Percentiles rank a stretch among this genome's conserved stretches.
These are phyloP conservation scores for Sporothrix brasiliensis DNA, from an alignment of 2,329 filamentous ascomycete genomes.

Conservation along the genomic window DNA sequence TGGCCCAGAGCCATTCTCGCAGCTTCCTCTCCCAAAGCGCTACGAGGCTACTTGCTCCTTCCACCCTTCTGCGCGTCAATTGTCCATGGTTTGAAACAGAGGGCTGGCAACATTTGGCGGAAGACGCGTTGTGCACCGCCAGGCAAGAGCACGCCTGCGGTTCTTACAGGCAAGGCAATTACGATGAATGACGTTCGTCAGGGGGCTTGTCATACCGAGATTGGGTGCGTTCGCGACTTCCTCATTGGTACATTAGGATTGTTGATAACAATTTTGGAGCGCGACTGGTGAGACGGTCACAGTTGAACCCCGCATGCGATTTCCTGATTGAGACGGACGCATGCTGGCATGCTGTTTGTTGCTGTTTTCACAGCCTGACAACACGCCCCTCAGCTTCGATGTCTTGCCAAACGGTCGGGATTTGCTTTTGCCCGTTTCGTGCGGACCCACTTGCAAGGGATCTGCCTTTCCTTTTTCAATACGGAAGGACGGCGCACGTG, in stretches of 20 bases:
- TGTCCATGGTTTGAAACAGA: background rate
- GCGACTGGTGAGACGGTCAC: background rate
- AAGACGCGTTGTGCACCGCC: slow-evolving; percentile 9
- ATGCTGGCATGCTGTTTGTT: background rate
- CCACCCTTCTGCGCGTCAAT: background rate
- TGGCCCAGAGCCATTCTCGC: background rate
- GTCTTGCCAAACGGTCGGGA: slow-evolving; percentile 30
- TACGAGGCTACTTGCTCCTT: background rate
- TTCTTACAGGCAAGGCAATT: background rate
- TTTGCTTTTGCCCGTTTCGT: slow-evolving; percentile 23
- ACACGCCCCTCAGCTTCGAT: background rate
- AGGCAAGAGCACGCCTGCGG: background rate
- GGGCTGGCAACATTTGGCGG: background rate
- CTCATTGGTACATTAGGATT: slow-evolving; percentile 2
- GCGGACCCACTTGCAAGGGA: slow-evolving; percentile 12
- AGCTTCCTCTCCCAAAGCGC: background rate
- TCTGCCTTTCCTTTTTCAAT: slow-evolving; percentile 16
- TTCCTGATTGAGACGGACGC: background rate
- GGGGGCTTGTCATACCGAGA: background rate
- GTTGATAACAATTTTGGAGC: slow-evolving; percentile 22
- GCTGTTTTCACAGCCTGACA: too few relatives aligned
- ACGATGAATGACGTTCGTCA: background rate
- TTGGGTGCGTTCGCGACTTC: background rate
- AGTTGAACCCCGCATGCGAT: background rate
- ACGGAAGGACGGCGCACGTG: slow-evolving; percentile 25